Evolutionary conservation across 139 green algal species (phyloP).

Genomic region (Tetradesmus obliquus): DNA sequence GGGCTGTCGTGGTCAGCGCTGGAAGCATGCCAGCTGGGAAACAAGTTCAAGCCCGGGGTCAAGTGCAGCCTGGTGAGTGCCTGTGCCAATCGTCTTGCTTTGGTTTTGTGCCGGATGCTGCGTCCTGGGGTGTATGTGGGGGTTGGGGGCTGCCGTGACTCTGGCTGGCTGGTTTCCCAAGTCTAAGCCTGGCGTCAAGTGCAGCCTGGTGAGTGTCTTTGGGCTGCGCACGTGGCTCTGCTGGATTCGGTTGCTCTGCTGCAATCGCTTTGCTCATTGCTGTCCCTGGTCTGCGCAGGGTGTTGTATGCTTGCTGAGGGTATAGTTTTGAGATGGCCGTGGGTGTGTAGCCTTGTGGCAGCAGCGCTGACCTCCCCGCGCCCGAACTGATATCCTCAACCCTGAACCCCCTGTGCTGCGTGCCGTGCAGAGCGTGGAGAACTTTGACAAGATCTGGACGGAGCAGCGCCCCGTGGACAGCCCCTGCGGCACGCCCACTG

Average conservation of each 20-base stretch:
- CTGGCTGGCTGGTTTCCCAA: too few species aligned
- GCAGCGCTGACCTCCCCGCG: too few species aligned
- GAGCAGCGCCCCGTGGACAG: conserved; percentile 79
- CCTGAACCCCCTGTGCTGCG: background rate
- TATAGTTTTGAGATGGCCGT: too few species aligned
- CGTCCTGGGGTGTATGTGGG: background rate
- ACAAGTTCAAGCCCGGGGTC: conserved; percentile 87
- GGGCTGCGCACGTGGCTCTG: too few species aligned
- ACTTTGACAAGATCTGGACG: conserved; percentile 93
- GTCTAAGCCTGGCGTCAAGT: conserved; percentile 66
- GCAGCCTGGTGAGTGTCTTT: conserved; percentile 47
- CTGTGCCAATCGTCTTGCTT: background rate
- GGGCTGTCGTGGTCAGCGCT: conserved; percentile 89
- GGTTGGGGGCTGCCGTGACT: too few species aligned
- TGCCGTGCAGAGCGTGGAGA: conserved; percentile 63
- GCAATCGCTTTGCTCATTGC: too few species aligned
- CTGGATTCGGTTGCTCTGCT: too few species aligned
- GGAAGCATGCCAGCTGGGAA: conserved; percentile 73
- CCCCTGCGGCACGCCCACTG: conserved; percentile 68
- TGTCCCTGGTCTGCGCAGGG: too few species aligned
- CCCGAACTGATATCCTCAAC: background rate
- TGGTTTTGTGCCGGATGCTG: background rate
- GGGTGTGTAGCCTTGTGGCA: too few species aligned
- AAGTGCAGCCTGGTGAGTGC: conserved; percentile 52
- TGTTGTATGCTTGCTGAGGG: too few species aligned